Evolutionary conservation across 1,284 basidiomycete species (phyloP), one percentile per base, ranked within the genome.

Genomic region (Trametes polyzona): DNA sequence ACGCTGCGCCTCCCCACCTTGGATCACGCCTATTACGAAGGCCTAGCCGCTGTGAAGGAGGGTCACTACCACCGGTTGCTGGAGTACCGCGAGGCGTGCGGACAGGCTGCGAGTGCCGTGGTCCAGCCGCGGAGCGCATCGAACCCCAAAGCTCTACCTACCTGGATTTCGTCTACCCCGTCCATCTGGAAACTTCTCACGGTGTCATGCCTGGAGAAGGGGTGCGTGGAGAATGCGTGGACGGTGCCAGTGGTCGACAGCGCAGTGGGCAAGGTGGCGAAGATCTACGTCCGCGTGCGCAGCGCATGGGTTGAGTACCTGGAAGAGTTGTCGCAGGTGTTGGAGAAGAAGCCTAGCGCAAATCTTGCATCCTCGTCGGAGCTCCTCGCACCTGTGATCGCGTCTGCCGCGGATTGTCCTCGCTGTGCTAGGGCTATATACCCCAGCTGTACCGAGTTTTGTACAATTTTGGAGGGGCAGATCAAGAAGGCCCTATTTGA

Each of bases 351-450:
- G 12, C 54, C 54, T 8, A 19, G 27, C 26, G 47, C 40, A 1
- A 7, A 30, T 19, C 19, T 39, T 5, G 54, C 54, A 9, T 21
- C 19, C 1, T 17, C 27, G 10, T 26, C 42, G 2, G 41, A 40
- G 33, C 48, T 56, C 9, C 49, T 57, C 21, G 43, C 48, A 30
- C 56, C 56, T 4, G 56, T 57, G 24, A 17, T 57, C 4, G 24
- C 24, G 32, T 43, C 55, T 7, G 44, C 50, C 4, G 23, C 29
- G 36, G n/a, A 37, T 6, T 57, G 50, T 32, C 17, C 41, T 10
- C 26, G 26, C 32, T 57, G 50, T 33, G 33, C 46, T 26, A 39
- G 24, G 26, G 19, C 16, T 32, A 49, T 57, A 4, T 52, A 41
- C 23, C 32, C 11, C 16, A 21, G 41, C 12, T 46, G 40, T 4